Evolutionary conservation across 2,329 filamentous ascomycete genomes (phyloP).

Genomic region (Exserohilum turcica): DNA sequence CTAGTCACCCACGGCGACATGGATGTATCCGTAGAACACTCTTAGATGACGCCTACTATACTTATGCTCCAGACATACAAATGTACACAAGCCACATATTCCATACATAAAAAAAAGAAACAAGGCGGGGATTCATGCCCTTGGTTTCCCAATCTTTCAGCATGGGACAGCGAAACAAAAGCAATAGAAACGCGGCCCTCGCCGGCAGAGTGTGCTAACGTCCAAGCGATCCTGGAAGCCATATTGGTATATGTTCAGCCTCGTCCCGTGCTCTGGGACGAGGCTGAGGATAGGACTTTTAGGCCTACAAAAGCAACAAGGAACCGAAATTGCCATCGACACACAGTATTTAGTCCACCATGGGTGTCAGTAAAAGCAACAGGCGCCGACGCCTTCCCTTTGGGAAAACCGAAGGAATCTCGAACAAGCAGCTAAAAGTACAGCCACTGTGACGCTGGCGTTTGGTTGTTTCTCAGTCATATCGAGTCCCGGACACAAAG

Average conservation of each 20-base stretch:
- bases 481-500: not conserved
- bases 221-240: not conserved
- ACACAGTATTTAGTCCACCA: not conserved
- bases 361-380: too few relatives aligned
- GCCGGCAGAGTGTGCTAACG: not conserved
- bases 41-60: not conserved
- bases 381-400: not conserved
- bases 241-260: conserved; percentile 10
- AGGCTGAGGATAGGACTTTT: not conserved
- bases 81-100: not conserved
- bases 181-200: not conserved
- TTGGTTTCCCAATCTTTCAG: not conserved
- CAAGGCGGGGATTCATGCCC: too few relatives aligned
- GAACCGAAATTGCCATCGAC: not conserved
- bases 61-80: not conserved
- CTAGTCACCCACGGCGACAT: not conserved
- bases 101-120: too few relatives aligned
- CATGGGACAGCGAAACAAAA: not conserved
- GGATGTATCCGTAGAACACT: too few relatives aligned
- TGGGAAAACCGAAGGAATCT: not conserved
- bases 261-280: not conserved
- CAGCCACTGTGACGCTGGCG: conserved; percentile 10
- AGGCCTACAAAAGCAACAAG: not conserved
- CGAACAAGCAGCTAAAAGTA: not conserved
- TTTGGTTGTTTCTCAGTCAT: not conserved